Conservation (phyloP, 768 basidiomycete genomes). For the Gloeopeniophorella convolvens region DNA sequence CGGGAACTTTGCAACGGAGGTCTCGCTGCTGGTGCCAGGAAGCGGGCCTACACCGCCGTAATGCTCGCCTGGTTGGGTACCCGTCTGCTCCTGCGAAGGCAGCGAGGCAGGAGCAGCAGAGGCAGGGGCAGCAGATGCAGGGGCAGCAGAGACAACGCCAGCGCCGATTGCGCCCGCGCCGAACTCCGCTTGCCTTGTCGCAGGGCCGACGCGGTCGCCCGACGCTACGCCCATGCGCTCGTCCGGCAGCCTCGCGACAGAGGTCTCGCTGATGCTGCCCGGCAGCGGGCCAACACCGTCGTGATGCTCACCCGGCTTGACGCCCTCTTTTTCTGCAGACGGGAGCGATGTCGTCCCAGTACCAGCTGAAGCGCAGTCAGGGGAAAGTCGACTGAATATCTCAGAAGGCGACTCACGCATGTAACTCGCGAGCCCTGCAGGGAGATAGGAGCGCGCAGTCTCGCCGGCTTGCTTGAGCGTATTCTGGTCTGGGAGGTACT, state of each 20-base stretch:
- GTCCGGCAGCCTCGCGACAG: constrained; percentile 44
- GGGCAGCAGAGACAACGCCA: too few species aligned
- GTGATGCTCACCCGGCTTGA: constrained; percentile 28
- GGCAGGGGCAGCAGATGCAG: too few species aligned
- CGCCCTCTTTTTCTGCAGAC: constrained; percentile 30
- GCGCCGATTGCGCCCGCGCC: neutral
- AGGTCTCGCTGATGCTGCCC: constrained; percentile 38
- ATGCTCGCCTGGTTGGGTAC: constrained; percentile 28
- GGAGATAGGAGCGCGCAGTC: neutral
- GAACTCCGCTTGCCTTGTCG: neutral
- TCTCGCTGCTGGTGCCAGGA: constrained; percentile 39
- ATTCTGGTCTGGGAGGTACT: neutral
- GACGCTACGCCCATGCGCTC: constrained; percentile 27
- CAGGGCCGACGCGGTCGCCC: neutral
- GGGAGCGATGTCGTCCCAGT: constrained; percentile 28
- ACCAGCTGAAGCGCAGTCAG: neutral
- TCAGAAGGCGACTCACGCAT: neutral
- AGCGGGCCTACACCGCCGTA: constrained; percentile 41
- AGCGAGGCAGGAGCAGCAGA: constrained; percentile 21
- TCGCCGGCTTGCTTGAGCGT: neutral
- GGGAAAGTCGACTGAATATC: neutral
- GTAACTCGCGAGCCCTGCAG: neutral
- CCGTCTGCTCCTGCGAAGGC: constrained; percentile 30
- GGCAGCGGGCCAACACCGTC: constrained; percentile 46
- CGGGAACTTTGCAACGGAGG: constrained; percentile 41